Conservation (phyloP, 139 green algal species). For the Penium margaritaceum region DNA sequence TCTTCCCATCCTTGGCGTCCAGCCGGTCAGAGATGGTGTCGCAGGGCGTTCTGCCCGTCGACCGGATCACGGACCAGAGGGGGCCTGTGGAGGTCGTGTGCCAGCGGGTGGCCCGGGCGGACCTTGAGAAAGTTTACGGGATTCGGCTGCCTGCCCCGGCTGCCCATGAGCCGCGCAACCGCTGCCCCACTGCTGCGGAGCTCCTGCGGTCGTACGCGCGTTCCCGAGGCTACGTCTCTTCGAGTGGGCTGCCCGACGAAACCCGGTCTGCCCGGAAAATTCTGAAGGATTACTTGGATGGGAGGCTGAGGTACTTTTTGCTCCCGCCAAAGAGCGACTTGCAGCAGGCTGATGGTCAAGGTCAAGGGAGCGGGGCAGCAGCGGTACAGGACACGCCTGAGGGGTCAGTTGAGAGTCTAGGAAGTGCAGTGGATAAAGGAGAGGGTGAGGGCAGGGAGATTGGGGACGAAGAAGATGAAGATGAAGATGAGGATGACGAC, state of each 20-base stretch:
- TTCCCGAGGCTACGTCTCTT: constrained; percentile 54
- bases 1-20: constrained; percentile 82
- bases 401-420: too few relatives aligned
- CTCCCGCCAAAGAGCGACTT: too few relatives aligned
- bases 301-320: constrained; percentile 78
- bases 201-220: constrained; percentile 60
- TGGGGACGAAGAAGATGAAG: too few relatives aligned
- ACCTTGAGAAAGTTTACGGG: constrained; percentile 70
- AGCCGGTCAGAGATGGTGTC: constrained; percentile 91
- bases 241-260: constrained; percentile 80
- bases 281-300: constrained; percentile 80
- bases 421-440: too few relatives aligned
- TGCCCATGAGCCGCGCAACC: constrained; percentile 48
- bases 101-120: constrained; percentile 42
- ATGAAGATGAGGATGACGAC: too few relatives aligned
- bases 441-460: too few relatives aligned
- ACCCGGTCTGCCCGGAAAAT: constrained; percentile 65
- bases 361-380: too few relatives aligned
- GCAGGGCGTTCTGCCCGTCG: constrained; percentile 91
- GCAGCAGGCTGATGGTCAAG: too few relatives aligned
- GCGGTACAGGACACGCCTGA: too few relatives aligned
- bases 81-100: constrained; percentile 67
- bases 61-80: constrained; percentile 78
- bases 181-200: constrained; percentile 53
- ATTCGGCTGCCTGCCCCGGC: constrained; percentile 58